Percentiles rank a stretch among this genome's conserved stretches.
phyloP scores from a whole-genome alignment of 495 filamentous ascomycete genomes.

The Aspergillus indologenus region DNA sequence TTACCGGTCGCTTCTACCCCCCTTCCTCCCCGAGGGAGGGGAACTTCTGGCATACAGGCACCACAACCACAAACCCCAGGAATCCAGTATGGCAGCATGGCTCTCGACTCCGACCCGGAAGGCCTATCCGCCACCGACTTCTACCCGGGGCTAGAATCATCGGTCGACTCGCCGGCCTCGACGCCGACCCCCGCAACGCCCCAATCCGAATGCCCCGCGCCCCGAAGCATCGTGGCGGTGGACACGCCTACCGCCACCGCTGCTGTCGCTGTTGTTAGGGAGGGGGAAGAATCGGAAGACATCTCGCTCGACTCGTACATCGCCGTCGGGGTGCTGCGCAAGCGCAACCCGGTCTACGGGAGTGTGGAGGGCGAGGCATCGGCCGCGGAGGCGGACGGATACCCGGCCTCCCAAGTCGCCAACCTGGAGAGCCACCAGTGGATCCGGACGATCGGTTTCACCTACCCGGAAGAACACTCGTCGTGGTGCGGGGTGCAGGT shows the following conservation, averaged over 20 bases:
- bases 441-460: conserved; percentile 27
- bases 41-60: not conserved
- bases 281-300: not conserved
- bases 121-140: not conserved
- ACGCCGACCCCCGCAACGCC: conserved; percentile 1
- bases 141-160: not conserved
- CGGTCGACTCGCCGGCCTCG: conserved; percentile 1
- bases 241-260: not conserved
- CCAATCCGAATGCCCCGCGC: not conserved
- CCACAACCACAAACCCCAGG: not conserved
- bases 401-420: conserved; percentile 22
- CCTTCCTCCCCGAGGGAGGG: no score
- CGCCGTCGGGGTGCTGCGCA: conserved; percentile 22
- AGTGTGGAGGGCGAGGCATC: not conserved
- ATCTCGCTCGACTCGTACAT: conserved; percentile 16
- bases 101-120: not conserved
- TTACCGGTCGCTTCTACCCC: no score
- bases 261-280: not conserved
- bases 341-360: not conserved
- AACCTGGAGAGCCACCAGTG: conserved; percentile 30
- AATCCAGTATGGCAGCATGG: not conserved
- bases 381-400: conserved; percentile 8
- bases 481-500: conserved; percentile 45
- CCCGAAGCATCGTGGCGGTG: not conserved
- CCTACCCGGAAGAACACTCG: conserved; percentile 13